Evolutionary conservation across 2,329 filamentous ascomycete species (phyloP).

Genomic region (Fusarium floridanum): DNA sequence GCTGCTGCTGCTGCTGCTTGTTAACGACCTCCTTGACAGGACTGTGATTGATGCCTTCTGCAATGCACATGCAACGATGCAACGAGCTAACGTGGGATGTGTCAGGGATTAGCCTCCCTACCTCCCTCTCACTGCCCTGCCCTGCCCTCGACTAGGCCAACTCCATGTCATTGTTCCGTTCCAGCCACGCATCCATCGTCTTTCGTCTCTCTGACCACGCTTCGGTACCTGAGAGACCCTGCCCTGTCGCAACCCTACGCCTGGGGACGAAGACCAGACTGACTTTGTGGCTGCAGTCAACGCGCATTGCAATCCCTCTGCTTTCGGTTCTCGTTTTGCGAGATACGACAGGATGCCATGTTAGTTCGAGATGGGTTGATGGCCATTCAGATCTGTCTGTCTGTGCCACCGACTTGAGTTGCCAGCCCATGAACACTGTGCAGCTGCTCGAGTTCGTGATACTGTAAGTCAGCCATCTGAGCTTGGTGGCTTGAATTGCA

Average conservation of each 20-base stretch:
- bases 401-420: background rate
- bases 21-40: background rate
- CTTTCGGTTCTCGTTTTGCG: background rate
- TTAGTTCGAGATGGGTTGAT: background rate
- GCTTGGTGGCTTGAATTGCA: background rate
- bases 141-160: slow-evolving; percentile 16
- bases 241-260: slow-evolving; percentile 1
- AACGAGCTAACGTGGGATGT: slow-evolving; percentile 28
- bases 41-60: slow-evolving; percentile 30
- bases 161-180: slow-evolving; percentile 14
- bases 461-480: background rate
- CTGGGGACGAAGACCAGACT: background rate
- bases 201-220: slow-evolving; percentile 4
- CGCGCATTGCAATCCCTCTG: slow-evolving; percentile 1
- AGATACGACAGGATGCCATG: background rate
- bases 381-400: background rate
- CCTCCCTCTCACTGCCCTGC: background rate
- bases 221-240: slow-evolving; percentile 17
- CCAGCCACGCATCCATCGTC: slow-evolving; percentile 29
- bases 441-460: background rate
- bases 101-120: slow-evolving; percentile 14
- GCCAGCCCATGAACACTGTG: slow-evolving; percentile 1
- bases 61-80: slow-evolving; percentile 37
- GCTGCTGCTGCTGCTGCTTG: background rate
- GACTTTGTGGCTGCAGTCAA: slow-evolving; percentile 11